These are phyloP conservation scores for Sporobolomyces roseus DNA, from an alignment of 768 basidiomycete genomes.

Conservation along the genomic window DNA sequence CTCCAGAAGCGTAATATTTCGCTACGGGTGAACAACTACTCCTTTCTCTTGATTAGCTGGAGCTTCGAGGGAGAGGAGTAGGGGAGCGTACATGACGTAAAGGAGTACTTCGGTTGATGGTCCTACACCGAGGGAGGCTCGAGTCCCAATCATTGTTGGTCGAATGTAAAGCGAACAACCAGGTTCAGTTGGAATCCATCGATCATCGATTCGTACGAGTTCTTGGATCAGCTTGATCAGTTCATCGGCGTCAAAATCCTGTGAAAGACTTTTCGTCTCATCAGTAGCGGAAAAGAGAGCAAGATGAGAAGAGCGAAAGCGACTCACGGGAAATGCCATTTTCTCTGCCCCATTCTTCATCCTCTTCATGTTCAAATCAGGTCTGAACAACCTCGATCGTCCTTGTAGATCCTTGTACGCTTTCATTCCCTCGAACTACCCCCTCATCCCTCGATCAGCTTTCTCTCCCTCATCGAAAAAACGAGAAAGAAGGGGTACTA, in stretches of 20 bases:
- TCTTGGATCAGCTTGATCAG: constrained; percentile 76
- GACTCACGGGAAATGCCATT: constrained; percentile 41
- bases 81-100: constrained; percentile 62
- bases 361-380: constrained; percentile 54
- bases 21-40: constrained; percentile 57
- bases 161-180: constrained; percentile 83
- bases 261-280: not conserved
- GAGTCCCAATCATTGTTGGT: constrained; percentile 63
- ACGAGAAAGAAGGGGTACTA: too few relatives aligned
- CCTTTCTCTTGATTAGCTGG: not conserved
- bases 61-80: not conserved
- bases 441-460: too few relatives aligned
- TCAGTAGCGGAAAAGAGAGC: too few relatives aligned
- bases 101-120: constrained; percentile 76
- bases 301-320: too few relatives aligned
- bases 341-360: constrained; percentile 80
- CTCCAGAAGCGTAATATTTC: constrained; percentile 55
- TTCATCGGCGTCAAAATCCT: constrained; percentile 67
- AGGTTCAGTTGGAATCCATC: constrained; percentile 83
- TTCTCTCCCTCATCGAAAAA: too few relatives aligned
- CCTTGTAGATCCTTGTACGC: constrained; percentile 66
- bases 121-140: constrained; percentile 56
- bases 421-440: constrained; percentile 81
- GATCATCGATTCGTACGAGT: constrained; percentile 74
- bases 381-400: constrained; percentile 77